Percentiles rank a stretch among this genome's conserved stretches.
phyloP scores from a whole-genome alignment of 805 yeast genomes.

The Spathaspora sp. region DNA sequence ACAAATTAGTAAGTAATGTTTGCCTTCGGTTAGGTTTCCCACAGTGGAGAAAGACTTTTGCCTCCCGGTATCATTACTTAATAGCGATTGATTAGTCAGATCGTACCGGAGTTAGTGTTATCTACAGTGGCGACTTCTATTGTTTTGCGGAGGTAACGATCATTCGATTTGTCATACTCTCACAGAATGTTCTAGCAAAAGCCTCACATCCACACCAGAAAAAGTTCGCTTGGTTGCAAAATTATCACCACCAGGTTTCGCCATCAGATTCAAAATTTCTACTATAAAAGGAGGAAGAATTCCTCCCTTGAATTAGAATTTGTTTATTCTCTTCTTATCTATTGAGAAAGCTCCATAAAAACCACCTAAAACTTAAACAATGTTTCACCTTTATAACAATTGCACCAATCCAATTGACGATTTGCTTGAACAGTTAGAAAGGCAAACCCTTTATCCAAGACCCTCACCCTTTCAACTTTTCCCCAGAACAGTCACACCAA shows the following conservation, averaged over 20 bases:
- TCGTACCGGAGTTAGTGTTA: neutral
- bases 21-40: too few species aligned
- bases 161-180: neutral
- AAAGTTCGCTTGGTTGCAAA: neutral
- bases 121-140: neutral
- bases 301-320: neutral
- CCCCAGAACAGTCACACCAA: neutral
- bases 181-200: neutral
- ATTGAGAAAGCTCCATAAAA: neutral
- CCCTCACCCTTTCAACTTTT: neutral
- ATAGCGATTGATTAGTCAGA: neutral
- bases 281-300: neutral
- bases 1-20: neutral
- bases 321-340: neutral
- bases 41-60: too few species aligned
- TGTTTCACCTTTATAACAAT: neutral
- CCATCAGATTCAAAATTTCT: neutral
- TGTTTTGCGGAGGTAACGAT: neutral
- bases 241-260: neutral
- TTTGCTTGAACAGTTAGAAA: neutral
- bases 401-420: neutral
- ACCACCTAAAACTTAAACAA: neutral
- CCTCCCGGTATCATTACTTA: too few species aligned
- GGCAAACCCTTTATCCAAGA: neutral
- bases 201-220: neutral